These are phyloP conservation scores for Calocybe indica DNA, from an alignment of 768 basidiomycete genomes.

Conservation along the genomic window DNA sequence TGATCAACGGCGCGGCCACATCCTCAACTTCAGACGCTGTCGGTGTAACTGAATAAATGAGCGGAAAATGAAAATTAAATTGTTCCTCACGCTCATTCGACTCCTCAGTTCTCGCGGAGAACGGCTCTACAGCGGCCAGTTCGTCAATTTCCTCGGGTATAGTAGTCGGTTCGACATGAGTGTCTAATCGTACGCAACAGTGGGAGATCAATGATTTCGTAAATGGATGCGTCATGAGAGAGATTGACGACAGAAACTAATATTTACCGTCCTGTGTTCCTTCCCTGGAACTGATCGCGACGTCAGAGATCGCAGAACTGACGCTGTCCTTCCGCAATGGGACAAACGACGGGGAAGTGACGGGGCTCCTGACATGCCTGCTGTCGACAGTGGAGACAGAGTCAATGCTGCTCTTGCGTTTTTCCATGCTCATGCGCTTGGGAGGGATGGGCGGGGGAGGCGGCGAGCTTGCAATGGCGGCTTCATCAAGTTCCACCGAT, in stretches of 20 bases:
- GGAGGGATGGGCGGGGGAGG: neutral
- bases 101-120: too few relatives aligned
- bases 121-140: neutral
- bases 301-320: neutral
- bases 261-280: slow-evolving; percentile 19
- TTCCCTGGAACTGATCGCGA: neutral
- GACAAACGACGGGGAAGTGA: neutral
- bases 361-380: too few relatives aligned
- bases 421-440: too few relatives aligned
- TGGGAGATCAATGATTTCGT: slow-evolving; percentile 22
- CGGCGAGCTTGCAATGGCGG: slow-evolving; percentile 1
- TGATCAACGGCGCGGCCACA: slow-evolving; percentile 5
- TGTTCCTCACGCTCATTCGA: neutral
- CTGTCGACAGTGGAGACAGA: neutral
- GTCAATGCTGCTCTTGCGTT: slow-evolving; percentile 3
- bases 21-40: slow-evolving; percentile 2
- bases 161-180: slow-evolving; percentile 6
- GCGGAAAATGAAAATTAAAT: neutral
- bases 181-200: slow-evolving; percentile 11
- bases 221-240: slow-evolving; percentile 4
- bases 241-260: slow-evolving; percentile 11
- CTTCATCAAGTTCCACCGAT: slow-evolving; percentile 10
- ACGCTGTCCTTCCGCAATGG: slow-evolving; percentile 4
- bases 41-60: too few relatives aligned
- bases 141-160: slow-evolving; percentile 2